Percentiles rank a stretch among this genome's conserved stretches.
Evolutionary conservation across 352 stramenopile genomes (phyloP).

Genomic region (Phytophthora syringae): DNA sequence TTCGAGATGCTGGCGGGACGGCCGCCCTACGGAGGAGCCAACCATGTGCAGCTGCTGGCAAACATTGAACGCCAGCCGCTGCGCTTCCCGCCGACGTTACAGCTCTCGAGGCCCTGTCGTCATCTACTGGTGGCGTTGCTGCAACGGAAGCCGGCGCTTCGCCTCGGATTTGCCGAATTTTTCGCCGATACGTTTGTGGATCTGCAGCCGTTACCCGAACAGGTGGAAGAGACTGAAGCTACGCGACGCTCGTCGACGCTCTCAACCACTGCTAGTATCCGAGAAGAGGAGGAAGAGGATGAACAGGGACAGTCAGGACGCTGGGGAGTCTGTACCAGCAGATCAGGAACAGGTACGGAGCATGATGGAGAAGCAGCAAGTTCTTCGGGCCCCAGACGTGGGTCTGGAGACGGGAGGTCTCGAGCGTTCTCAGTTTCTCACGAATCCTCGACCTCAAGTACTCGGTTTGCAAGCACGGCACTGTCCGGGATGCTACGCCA

Average conservation of each 20-base stretch:
- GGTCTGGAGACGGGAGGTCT: conserved; percentile 29
- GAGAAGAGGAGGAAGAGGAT: conserved; percentile 62
- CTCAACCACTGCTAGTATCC: conserved; percentile 53
- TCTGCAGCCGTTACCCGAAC: conserved; percentile 27
- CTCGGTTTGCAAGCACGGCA: conserved; percentile 33
- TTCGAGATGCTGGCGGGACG: conserved; percentile 96
- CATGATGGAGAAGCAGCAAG: conserved; percentile 2
- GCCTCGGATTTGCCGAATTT: conserved; percentile 93
- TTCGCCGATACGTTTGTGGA: conserved; percentile 80
- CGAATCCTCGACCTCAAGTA: conserved; percentile 36
- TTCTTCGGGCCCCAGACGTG: conserved; percentile 6
- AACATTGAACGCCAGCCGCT: conserved; percentile 95
- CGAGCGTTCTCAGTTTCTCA: conserved; percentile 44
- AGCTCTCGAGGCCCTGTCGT: conserved; percentile 84
- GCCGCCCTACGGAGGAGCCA: conserved; percentile 94
- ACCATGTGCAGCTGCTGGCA: conserved; percentile 94
- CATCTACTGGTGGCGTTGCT: conserved; percentile 81
- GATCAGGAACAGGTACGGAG: conserved; percentile 4
- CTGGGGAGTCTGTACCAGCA: conserved; percentile 28
- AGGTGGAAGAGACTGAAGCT: conserved; percentile 27
- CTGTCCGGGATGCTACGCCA: conserved; percentile 37
- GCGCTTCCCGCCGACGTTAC: conserved; percentile 82
- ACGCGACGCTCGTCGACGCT: conserved; percentile 19
- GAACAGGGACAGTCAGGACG: conserved; percentile 33
- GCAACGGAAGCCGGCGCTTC: conserved; percentile 84